Evolutionary conservation across 2,329 filamentous ascomycete genomes (phyloP).

Genomic region (Chaetomium sp.): DNA sequence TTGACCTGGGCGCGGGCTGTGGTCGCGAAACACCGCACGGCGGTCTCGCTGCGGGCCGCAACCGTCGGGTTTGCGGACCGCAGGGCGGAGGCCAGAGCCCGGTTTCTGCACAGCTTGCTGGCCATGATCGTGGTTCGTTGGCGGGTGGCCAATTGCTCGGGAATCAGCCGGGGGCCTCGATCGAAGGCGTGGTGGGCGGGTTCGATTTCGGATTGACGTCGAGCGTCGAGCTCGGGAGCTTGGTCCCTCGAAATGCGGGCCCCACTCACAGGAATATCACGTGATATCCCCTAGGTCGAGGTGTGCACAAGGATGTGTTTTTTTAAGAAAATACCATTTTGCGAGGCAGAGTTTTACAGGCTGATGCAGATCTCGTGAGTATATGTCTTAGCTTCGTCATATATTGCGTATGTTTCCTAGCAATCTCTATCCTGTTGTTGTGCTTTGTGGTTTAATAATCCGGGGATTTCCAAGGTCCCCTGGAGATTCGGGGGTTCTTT

Average conservation of each 20-base stretch:
- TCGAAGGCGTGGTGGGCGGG: slow-evolving; percentile 11
- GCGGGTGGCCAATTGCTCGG: slow-evolving; percentile 41
- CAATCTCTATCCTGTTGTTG: too few species aligned
- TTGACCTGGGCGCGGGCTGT: slow-evolving; percentile 45
- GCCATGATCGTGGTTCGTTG: slow-evolving; percentile 44
- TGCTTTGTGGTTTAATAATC: too few species aligned
- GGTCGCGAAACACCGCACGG: slow-evolving; percentile 44
- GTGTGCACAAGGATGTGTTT: too few species aligned
- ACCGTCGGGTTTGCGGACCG: slow-evolving; percentile 44
- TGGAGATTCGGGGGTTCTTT: too few species aligned
- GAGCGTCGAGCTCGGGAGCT: slow-evolving; percentile 18
- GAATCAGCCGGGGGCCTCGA: slow-evolving; percentile 22
- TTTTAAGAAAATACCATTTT: too few species aligned
- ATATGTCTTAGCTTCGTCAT: too few species aligned
- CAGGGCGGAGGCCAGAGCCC: slow-evolving; percentile 50
- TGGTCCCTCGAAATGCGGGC: not conserved
- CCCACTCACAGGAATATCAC: not conserved
- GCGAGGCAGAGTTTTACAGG: too few species aligned
- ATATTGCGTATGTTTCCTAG: too few species aligned
- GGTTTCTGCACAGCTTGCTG: slow-evolving; percentile 52
- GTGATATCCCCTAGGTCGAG: not conserved
- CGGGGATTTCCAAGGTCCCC: too few species aligned
- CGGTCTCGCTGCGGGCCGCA: slow-evolving; percentile 34
- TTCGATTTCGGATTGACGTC: slow-evolving; percentile 12
- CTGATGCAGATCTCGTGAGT: too few species aligned